Evolutionary conservation across 2,329 filamentous ascomycete genomes (phyloP).

Genomic region (Botryosphaeria dothidea): DNA sequence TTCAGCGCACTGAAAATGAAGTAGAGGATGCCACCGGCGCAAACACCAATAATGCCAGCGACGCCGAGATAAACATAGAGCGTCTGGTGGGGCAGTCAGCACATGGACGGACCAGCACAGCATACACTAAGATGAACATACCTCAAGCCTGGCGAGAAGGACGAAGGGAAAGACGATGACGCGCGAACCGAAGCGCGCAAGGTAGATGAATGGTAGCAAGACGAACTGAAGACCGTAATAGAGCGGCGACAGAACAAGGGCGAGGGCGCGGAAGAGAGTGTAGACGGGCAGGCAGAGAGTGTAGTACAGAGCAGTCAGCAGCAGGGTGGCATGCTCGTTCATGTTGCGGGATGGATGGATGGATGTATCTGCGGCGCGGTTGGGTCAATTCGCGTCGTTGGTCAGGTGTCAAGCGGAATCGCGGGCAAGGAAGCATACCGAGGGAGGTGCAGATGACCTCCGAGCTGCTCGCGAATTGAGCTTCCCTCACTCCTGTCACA

Average conservation of each 20-base stretch:
- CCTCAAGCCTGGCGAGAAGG: slow-evolving; percentile 58
- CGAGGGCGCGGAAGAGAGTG: slow-evolving; percentile 39
- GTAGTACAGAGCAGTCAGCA: slow-evolving; percentile 37
- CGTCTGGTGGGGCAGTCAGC: slow-evolving; percentile 34
- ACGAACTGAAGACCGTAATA: slow-evolving; percentile 48
- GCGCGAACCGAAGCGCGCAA: slow-evolving; percentile 45
- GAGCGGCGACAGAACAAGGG: slow-evolving; percentile 48
- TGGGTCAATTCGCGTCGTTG: slow-evolving; percentile 8
- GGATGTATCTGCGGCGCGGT: not conserved
- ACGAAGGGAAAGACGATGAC: slow-evolving; percentile 51
- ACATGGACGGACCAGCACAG: not conserved
- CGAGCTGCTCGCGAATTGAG: slow-evolving; percentile 1
- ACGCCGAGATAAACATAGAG: slow-evolving; percentile 62
- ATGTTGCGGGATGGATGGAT: slow-evolving; percentile 26
- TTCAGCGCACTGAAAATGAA: slow-evolving; percentile 55
- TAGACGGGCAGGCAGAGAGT: slow-evolving; percentile 41
- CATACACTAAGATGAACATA: slow-evolving; percentile 31
- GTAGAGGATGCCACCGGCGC: slow-evolving; percentile 62
- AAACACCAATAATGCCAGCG: slow-evolving; percentile 66
- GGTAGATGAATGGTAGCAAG: slow-evolving; percentile 53
- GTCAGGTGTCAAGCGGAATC: slow-evolving; percentile 8
- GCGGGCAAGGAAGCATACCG: slow-evolving; percentile 13
- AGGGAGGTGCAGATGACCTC: slow-evolving; percentile 13
- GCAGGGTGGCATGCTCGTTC: slow-evolving; percentile 32
- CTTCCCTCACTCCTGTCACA: slow-evolving; percentile 1